These are phyloP conservation scores for Camellia oleifera DNA, from an alignment of 179 eudicot genomes.

Conservation along the genomic window DNA sequence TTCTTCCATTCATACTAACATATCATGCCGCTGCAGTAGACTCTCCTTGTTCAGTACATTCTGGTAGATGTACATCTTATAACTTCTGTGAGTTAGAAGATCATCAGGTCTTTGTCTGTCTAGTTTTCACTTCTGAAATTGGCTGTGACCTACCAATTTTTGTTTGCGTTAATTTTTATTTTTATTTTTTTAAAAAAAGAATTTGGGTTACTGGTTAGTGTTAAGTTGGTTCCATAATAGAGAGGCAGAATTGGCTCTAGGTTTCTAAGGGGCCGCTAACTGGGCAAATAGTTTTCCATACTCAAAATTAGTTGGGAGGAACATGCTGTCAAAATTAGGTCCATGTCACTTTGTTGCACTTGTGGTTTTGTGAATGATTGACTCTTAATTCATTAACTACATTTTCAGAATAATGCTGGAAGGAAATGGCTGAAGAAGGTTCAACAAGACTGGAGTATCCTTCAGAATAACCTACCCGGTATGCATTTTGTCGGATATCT, in stretches of 20 bases:
- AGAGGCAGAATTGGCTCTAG: background rate
- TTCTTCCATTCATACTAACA: background rate
- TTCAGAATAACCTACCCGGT: conserved; percentile 96
- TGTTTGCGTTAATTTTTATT: background rate
- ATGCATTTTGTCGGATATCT: conserved; percentile 6
- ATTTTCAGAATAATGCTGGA: conserved; percentile 55
- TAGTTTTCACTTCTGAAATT: conserved; percentile 5
- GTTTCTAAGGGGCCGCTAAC: conserved; percentile 3
- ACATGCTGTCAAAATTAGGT: background rate
- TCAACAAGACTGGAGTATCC: conserved; percentile 92
- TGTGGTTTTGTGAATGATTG: background rate
- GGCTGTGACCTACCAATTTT: background rate
- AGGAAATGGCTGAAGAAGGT: conserved; percentile 97
- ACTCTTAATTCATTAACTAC: background rate
- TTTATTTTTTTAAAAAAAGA: background rate
- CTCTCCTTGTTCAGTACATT: background rate
- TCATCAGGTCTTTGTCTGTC: background rate
- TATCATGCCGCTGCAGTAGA: background rate
- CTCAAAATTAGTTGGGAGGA: background rate
- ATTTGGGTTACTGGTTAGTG: background rate
- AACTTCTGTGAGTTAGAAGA: background rate
- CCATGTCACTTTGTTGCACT: background rate
- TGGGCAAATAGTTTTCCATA: background rate
- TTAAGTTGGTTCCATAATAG: conserved; percentile 5
- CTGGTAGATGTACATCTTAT: background rate